phyloP scores from a whole-genome alignment of 768 basidiomycete genomes.

The Mycena belliarum region DNA sequence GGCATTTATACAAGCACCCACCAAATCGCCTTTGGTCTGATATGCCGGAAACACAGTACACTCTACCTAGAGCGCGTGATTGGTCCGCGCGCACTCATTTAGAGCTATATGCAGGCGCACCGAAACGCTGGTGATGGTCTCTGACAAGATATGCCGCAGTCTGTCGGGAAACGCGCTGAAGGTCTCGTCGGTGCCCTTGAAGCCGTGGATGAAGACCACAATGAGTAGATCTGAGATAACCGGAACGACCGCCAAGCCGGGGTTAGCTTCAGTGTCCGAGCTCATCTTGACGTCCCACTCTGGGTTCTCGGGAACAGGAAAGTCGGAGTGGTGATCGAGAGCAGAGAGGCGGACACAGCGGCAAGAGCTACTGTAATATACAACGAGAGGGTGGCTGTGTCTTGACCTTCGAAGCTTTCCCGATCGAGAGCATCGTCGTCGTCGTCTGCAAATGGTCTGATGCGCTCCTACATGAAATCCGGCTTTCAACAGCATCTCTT shows the following conservation, averaged over 20 bases:
- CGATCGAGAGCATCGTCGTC: too few relatives aligned
- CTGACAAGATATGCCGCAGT: conserved; percentile 72
- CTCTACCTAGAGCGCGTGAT: conserved; percentile 50
- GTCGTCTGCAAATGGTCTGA: too few relatives aligned
- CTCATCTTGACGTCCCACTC: too few relatives aligned
- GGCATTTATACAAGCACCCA: conserved; percentile 35
- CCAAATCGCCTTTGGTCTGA: conserved; percentile 92
- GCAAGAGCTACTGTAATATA: too few relatives aligned
- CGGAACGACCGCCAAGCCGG: background rate
- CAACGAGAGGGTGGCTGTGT: too few relatives aligned
- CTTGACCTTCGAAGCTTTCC: too few relatives aligned
- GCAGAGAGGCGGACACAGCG: too few relatives aligned
- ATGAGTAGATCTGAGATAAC: conserved; percentile 51
- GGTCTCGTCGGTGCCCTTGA: conserved; percentile 52
- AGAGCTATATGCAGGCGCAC: background rate
- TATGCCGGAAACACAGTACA: conserved; percentile 87
- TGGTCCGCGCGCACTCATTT: background rate
- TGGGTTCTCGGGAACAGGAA: too few relatives aligned
- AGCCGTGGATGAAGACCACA: conserved; percentile 81
- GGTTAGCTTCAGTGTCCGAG: too few relatives aligned
- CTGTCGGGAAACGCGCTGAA: conserved; percentile 80
- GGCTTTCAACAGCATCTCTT: too few relatives aligned
- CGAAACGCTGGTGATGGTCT: conserved; percentile 49
- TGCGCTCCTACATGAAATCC: too few relatives aligned
- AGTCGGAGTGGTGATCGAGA: too few relatives aligned